phyloP scores from a whole-genome alignment of 2,329 filamentous ascomycete species.

The Purpureocillium takamizusanense region DNA sequence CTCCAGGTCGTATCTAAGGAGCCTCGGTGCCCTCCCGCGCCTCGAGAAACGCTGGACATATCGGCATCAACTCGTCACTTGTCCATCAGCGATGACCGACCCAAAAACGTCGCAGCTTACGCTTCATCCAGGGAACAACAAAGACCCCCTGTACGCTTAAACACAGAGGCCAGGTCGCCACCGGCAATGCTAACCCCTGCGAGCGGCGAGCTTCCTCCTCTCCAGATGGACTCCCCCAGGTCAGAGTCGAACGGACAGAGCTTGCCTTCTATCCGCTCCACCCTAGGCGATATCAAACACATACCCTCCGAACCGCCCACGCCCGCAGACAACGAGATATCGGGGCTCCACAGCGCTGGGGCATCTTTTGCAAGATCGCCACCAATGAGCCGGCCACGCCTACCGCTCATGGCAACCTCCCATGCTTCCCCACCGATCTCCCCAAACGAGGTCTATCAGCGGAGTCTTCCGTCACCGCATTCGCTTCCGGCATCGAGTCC shows the following conservation, averaged over 20 bases:
- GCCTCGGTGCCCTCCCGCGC: conserved; percentile 6
- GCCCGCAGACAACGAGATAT: conserved; percentile 21
- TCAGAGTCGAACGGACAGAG: conserved; percentile 24
- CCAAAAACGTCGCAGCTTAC: conserved; percentile 5
- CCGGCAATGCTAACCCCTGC: conserved; percentile 12
- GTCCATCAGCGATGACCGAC: conserved; percentile 23
- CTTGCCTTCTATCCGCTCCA: conserved; percentile 29
- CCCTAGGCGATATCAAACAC: conserved; percentile 24
- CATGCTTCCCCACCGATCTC: conserved; percentile 38
- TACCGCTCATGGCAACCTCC: conserved; percentile 18
- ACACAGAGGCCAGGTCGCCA: conserved; percentile 13
- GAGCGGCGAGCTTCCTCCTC: conserved; percentile 24
- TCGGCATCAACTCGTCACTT: conserved; percentile 19
- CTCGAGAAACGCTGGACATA: conserved; percentile 16
- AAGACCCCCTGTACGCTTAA: conserved; percentile 5
- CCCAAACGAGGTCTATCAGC: conserved; percentile 35
- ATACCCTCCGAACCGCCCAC: conserved; percentile 19
- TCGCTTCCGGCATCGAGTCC: conserved; percentile 28
- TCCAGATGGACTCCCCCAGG: conserved; percentile 25
- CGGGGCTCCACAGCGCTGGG: conserved; percentile 12
- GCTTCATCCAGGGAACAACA: conserved; percentile 3
- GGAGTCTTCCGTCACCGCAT: conserved; percentile 38
- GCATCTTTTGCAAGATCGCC: conserved; percentile 25
- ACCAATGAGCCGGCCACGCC: conserved; percentile 19
- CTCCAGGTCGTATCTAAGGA: conserved; percentile 16